Percentiles rank a stretch among this genome's conserved stretches.
Conservation (phyloP, 2,329 filamentous ascomycete species). For the Fusarium continuum region DNA sequence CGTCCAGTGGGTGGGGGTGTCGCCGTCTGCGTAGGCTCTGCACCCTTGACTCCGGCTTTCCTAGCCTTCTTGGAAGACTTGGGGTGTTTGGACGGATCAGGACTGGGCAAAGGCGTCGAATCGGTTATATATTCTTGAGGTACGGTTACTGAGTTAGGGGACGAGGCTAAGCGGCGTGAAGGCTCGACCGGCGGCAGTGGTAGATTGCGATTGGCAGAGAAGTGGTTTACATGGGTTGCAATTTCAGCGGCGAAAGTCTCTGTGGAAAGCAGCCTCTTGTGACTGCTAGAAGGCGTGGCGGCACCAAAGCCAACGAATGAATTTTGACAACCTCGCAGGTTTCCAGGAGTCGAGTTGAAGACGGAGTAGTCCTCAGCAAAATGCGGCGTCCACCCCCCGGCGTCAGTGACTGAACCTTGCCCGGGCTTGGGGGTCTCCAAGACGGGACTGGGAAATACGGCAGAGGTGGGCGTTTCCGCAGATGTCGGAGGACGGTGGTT, state of each 20-base stretch:
- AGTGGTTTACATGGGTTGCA: conserved; percentile 70
- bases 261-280: conserved; percentile 62
- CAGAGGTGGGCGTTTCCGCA: conserved; percentile 64
- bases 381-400: conserved; percentile 65
- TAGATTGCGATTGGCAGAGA: conserved; percentile 62
- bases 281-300: conserved; percentile 50
- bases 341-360: conserved; percentile 71
- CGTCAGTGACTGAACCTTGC: conserved; percentile 58
- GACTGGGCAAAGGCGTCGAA: conserved; percentile 43
- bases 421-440: conserved; percentile 66
- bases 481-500: conserved; percentile 69
- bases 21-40: conserved; percentile 58
- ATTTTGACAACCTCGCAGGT: conserved; percentile 58
- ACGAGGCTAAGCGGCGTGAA: conserved; percentile 66
- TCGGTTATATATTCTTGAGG: conserved; percentile 46
- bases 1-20: conserved; percentile 68
- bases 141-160: conserved; percentile 57
- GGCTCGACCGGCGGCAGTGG: conserved; percentile 68
- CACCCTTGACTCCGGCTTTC: conserved; percentile 53
- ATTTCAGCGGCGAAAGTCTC: conserved; percentile 61
- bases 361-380: conserved; percentile 73
- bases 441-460: conserved; percentile 62
- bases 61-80: conserved; percentile 57
- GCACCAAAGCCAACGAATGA: conserved; percentile 57
- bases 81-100: conserved; percentile 37